These are phyloP conservation scores for Hyaloperonospora arabidopsidis DNA, from an alignment of 352 stramenopile species.

Conservation along the genomic window DNA sequence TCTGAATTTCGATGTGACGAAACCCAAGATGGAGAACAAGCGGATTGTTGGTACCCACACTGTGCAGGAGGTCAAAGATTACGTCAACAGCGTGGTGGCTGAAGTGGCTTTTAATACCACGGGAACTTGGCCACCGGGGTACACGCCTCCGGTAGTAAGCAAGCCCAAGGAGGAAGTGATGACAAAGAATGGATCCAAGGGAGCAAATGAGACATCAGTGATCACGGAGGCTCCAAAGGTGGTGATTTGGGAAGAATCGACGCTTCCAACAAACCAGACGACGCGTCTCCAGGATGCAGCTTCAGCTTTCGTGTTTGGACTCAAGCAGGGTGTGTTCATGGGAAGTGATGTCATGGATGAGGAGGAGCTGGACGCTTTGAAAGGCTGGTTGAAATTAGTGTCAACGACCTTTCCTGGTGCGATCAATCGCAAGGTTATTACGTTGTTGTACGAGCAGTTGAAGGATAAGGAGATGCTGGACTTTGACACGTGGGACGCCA, in stretches of 20 bases:
- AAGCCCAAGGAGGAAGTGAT: constrained; percentile 9
- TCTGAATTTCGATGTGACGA: constrained; percentile 73
- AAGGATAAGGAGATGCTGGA: constrained; percentile 50
- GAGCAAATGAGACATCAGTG: constrained; percentile 11
- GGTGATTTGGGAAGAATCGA: constrained; percentile 72
- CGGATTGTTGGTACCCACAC: constrained; percentile 75
- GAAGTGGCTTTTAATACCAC: constrained; percentile 67
- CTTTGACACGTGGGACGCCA: constrained; percentile 62
- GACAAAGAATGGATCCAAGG: constrained; percentile 9
- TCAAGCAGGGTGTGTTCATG: constrained; percentile 75
- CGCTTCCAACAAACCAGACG: constrained; percentile 60
- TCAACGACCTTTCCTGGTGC: constrained; percentile 61
- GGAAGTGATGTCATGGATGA: constrained; percentile 66
- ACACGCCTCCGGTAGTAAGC: constrained; percentile 17
- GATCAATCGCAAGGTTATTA: constrained; percentile 66
- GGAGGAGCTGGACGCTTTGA: constrained; percentile 66
- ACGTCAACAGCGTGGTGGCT: constrained; percentile 50
- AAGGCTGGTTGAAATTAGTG: constrained; percentile 69
- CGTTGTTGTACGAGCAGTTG: constrained; percentile 38
- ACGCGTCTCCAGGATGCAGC: constrained; percentile 70
- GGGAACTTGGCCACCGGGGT: constrained; percentile 40
- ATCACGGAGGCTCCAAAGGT: constrained; percentile 14
- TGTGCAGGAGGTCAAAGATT: constrained; percentile 66
- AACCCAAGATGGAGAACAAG: constrained; percentile 53
- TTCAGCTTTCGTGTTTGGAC: constrained; percentile 71